Base-by-base conservation (phyloP, 345 rosid genomes). In the Hibiscus syriacus region DNA sequence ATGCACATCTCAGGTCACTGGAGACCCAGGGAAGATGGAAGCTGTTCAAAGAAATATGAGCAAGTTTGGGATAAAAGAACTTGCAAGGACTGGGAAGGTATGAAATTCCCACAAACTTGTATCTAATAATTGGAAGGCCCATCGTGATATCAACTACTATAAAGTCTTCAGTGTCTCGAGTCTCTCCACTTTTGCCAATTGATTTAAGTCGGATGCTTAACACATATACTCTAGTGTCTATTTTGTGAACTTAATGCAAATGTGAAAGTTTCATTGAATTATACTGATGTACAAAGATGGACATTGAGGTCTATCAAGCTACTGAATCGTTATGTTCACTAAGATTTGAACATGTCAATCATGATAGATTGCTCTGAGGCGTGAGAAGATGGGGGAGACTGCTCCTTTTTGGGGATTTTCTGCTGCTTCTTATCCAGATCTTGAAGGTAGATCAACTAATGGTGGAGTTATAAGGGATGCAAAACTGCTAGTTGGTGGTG, bases 21-120 rank as follows among this genome's bases (percentile, higher is more conserved):
- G 99, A 72, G 99, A 91, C 80, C 99, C 97, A 41, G 99, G 99
- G 58, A 94, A 94, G 78, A 86, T 94, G 84, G 89, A 68, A 72
- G 99, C 95, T 66, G 95, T 91, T 25, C 89, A 81, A 76, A 84
- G 95, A 79, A 94, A 87, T 77, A 70, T 94, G 73, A 81, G 80
- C 77, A 94, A 94, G 74, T 91, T 94, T 82, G 92, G 97, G 55
- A 85, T 94, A 80, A 89, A 70, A 77, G 97, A 94, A 85, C 84
- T 94, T 77, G 95, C 84, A 12, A 81, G 97, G 81, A 87, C 92
- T 10, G 92, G 92, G 70, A 87, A 85, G 90, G 92, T 87, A 67
- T 56, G 41, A 27, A 48, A 65, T 64, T 13, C 66, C 19, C 5
- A 50, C 34, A 22, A 60, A 61, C 10, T 61, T 23, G 1, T 6